Base-by-base conservation (phyloP, 2,329 filamentous ascomycete species). In the Botryotinia calthae region DNA sequence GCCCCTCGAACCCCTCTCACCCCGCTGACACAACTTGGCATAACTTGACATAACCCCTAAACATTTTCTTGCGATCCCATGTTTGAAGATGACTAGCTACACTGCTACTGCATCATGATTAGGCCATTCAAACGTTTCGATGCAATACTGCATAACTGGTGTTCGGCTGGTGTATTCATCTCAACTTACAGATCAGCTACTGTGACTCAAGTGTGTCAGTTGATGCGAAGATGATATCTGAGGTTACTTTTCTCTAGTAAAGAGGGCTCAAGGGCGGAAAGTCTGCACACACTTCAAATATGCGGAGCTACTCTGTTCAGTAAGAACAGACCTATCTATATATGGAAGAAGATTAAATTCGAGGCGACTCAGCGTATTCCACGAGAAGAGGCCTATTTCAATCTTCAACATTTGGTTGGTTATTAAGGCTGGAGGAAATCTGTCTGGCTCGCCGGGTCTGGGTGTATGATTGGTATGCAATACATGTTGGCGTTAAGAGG, bases 61-160 rank as follows among this genome's bases (percentile, higher is more conserved):
- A 51, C 31, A 48, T 37, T 37, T 51, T 66, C 63, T 66, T 66
- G 31, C 44, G 44, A 51, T 51, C 44, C 51, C 44, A 66, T 66
- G 63, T 51, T 64, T 54, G 51, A 56, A 56, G n/a, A 56, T 10
- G 34, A 28, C 37, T 67, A 34, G 48, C 25, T 54, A n/a, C 25
- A 54, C 48, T n/a, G 12, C n/a, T 40, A 14, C n/a, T 28, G 51
- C 40, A 28, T 46, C 61, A 31, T 44, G 40, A 31, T 64, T 46
- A n/a, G 31, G 42, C 61, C 12, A 3, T 31, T 22, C 46, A 66
- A 28, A 40, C 25, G 31, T 54, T 66, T 51, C 28, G 20, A 54
- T 40, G 16, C 46, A 40, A 66, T 12, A 40, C 31, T 16, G 34
- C 44, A 40, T 67, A 40, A 42, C 28, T 22, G 7, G 42, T 10